Evolutionary conservation across 78 protist genomes (phyloP).

Genomic region (Dictyostelium capitatum): DNA sequence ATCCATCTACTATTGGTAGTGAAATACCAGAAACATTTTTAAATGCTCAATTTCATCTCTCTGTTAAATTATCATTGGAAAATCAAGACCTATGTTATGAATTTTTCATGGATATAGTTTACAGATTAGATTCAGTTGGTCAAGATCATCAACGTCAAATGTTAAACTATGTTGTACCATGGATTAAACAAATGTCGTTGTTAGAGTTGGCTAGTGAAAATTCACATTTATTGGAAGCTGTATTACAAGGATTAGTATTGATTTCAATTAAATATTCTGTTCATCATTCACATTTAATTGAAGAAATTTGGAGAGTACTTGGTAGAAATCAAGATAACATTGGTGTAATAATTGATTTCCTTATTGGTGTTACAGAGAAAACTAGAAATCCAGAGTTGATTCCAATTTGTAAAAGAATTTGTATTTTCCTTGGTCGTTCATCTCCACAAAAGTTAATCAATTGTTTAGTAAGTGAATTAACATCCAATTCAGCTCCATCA

Average conservation of each 20-base stretch:
- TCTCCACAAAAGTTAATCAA: slow-evolving; percentile 75
- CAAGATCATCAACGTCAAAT: slow-evolving; percentile 69
- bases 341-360: slow-evolving; percentile 43
- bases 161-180: slow-evolving; percentile 64
- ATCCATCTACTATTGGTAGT: slow-evolving; percentile 60
- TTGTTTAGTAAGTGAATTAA: slow-evolving; percentile 60
- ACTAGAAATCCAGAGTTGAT: slow-evolving; percentile 72
- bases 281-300: slow-evolving; percentile 49
- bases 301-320: slow-evolving; percentile 53
- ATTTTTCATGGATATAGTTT: slow-evolving; percentile 60
- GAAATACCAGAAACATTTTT: slow-evolving; percentile 73
- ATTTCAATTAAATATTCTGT: slow-evolving; percentile 38
- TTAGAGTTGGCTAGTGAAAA: not conserved
- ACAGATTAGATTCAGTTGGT: slow-evolving; percentile 41
- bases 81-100: slow-evolving; percentile 73
- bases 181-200: slow-evolving; percentile 73
- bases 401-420: slow-evolving; percentile 52
- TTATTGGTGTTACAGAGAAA: slow-evolving; percentile 41
- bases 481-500: slow-evolving; percentile 37
- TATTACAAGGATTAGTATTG: slow-evolving; percentile 43
- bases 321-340: slow-evolving; percentile 55
- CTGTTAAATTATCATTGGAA: slow-evolving; percentile 39
- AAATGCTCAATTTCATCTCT: slow-evolving; percentile 42
- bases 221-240: slow-evolving; percentile 26
- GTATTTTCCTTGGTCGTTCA: slow-evolving; percentile 64